Base-by-base conservation (phyloP, 768 basidiomycete genomes). In the Tricholoma terreum region DNA sequence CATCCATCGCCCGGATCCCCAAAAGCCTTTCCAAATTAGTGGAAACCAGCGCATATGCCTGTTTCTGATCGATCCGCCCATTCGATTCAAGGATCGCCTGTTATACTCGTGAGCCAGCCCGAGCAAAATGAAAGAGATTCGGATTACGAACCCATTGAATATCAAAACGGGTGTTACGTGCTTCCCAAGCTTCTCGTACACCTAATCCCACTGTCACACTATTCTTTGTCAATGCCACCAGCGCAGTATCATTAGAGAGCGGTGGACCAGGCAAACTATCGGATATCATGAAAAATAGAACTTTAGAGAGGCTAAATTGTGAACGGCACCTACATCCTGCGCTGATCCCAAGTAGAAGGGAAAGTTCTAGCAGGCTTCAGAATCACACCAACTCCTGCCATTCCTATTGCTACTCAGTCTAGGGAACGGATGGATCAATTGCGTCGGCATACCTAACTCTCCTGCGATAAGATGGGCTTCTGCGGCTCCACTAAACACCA, bases 171-270 rank as follows among this genome's bases (percentile, higher is more conserved):
- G 84, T 83, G 62, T 88, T 90, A 42, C 86, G 81, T 35, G 89
- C 89, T 58, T 81, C 77, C 86, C 86, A 92, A 30, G 84, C 83
- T 59, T 87, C 84, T 35, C 75, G 71, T 33, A 86, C 76, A 15
- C 87, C 89, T 50, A 93, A 66, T 17, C 83, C 90, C n/a, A 92
- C 86, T 17, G 84, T 85, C n/a, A 96, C 89, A n/a, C 85, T 86
- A 34, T 86, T 78, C 5, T 80, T 74, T 14, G 89, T 69, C 36
- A 98, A 77, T 19, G 76, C 81, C 4, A 83, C 79, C 36, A 94
- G 82, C 61, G 73, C 78, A 12, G 82, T 83, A 59, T 82, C 76
- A 55, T 82, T 81, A 6, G 86, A 82, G 22, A 94, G 69, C 4
- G 92, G 92, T 21, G 87, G 87, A 1, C 92, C 91, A 27, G 89